phyloP scores from a whole-genome alignment of 2,329 filamentous ascomycete species.

The Penicillium sp. region DNA sequence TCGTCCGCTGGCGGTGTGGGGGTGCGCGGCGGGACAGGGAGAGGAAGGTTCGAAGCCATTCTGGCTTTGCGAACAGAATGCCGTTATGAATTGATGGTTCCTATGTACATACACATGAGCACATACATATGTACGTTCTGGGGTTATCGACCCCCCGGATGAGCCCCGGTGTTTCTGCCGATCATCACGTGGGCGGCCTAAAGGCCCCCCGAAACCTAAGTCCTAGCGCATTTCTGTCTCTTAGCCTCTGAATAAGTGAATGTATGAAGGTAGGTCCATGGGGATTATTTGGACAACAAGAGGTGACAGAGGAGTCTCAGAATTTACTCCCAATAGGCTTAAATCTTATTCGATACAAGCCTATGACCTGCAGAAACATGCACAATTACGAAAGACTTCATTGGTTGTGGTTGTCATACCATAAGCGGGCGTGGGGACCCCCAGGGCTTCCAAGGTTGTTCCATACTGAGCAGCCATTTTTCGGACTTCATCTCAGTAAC shows the following conservation, averaged over 20 bases:
- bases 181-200: conserved; percentile 7
- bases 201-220: neutral
- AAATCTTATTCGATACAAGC: neutral
- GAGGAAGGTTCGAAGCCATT: conserved; percentile 54
- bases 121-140: neutral
- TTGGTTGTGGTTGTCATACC: neutral
- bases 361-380: neutral
- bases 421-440: neutral
- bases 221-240: neutral
- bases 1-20: conserved; percentile 55
- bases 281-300: neutral
- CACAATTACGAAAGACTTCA: neutral
- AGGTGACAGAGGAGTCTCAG: too few relatives aligned
- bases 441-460: neutral
- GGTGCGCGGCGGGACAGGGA: conserved; percentile 54
- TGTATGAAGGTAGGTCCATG: conserved; percentile 4
- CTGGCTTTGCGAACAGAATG: conserved; percentile 10
- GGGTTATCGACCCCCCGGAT: conserved; percentile 1
- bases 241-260: neutral
- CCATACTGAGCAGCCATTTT: neutral
- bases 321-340: neutral
- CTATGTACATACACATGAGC: conserved; percentile 2
- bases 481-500: neutral
- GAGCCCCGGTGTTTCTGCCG: conserved; percentile 5
- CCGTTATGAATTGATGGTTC: neutral